These are phyloP conservation scores for Boletus reticuloceps DNA, from an alignment of 768 basidiomycete species.

Conservation along the genomic window DNA sequence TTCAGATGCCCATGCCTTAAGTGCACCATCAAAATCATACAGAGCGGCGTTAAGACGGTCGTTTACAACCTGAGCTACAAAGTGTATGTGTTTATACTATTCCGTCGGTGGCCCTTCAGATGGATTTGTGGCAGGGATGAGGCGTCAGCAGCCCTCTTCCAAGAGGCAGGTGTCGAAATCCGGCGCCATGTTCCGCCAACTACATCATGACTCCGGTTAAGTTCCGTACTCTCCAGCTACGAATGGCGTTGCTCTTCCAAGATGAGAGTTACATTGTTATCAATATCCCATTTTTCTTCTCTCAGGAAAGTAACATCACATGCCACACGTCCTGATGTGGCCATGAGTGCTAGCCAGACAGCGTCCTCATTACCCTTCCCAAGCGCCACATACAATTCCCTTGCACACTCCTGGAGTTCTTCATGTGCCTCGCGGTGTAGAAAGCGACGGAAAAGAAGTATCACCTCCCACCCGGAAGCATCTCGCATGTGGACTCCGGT, in stretches of 20 bases:
- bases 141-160: slow-evolving; percentile 73
- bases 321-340: slow-evolving; percentile 46
- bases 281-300: slow-evolving; percentile 63
- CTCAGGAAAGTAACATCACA: slow-evolving; percentile 49
- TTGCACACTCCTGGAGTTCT: slow-evolving; percentile 70
- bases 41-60: slow-evolving; percentile 87
- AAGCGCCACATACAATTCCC: slow-evolving; percentile 61
- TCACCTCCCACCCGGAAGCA: slow-evolving; percentile 74
- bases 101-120: background rate
- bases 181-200: slow-evolving; percentile 61
- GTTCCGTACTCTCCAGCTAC: background rate
- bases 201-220: slow-evolving; percentile 11
- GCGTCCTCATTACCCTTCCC: slow-evolving; percentile 68
- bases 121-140: slow-evolving; percentile 58
- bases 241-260: slow-evolving; percentile 27
- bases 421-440: slow-evolving; percentile 62
- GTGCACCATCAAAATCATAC: slow-evolving; percentile 97
- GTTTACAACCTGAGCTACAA: slow-evolving; percentile 95
- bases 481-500: slow-evolving; percentile 70
- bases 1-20: slow-evolving; percentile 94
- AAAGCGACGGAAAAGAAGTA: slow-evolving; percentile 74
- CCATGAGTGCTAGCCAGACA: slow-evolving; percentile 75
- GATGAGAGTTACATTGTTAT: slow-evolving; percentile 34
- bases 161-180: slow-evolving; percentile 79
- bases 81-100: slow-evolving; percentile 57